A percentile compares a stretch with the other conserved stretches of the same genome.
Conservation (phyloP, 2,329 filamentous ascomycete genomes). For the Teratosphaeriaceae sp. region DNA sequence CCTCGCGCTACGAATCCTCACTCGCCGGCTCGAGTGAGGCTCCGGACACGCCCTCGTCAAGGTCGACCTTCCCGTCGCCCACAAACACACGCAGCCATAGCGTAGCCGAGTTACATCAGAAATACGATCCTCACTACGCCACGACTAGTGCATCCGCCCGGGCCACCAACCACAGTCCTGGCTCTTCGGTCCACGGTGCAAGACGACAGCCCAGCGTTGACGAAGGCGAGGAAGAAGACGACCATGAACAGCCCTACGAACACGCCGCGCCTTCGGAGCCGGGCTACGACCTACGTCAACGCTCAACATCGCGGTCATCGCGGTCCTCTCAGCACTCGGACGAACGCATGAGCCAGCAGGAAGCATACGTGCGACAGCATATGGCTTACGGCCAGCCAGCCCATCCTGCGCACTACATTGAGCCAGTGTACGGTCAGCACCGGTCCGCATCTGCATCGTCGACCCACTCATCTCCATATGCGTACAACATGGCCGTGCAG, state of each 20-base stretch:
- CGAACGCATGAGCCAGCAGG: slow-evolving; percentile 15
- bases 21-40: slow-evolving; percentile 25
- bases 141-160: slow-evolving; percentile 7
- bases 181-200: slow-evolving; percentile 4
- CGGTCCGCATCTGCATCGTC: slow-evolving; percentile 22
- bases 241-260: slow-evolving; percentile 5
- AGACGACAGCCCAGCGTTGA: slow-evolving; percentile 6
- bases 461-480: slow-evolving; percentile 19
- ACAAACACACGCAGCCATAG: slow-evolving; percentile 20
- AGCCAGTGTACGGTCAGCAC: slow-evolving; percentile 18
- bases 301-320: slow-evolving; percentile 15
- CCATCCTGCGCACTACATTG: slow-evolving; percentile 14
- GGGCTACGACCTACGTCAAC: slow-evolving; percentile 10
- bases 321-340: slow-evolving; percentile 11
- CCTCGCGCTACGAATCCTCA: slow-evolving; percentile 27
- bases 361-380: slow-evolving; percentile 20
- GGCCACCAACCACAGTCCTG: slow-evolving; percentile 15
- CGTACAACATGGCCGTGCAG: slow-evolving; percentile 20
- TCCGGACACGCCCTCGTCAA: slow-evolving; percentile 26
- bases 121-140: slow-evolving; percentile 21
- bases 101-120: slow-evolving; percentile 23
- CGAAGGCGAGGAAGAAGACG: slow-evolving; percentile 12
- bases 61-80: slow-evolving; percentile 26
- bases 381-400: slow-evolving; percentile 16
- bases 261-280: slow-evolving; percentile 4